Evolutionary conservation across 495 filamentous ascomycete species (phyloP), one percentile per base, ranked within the genome.

Genomic region (Penicillium odoratum): DNA sequence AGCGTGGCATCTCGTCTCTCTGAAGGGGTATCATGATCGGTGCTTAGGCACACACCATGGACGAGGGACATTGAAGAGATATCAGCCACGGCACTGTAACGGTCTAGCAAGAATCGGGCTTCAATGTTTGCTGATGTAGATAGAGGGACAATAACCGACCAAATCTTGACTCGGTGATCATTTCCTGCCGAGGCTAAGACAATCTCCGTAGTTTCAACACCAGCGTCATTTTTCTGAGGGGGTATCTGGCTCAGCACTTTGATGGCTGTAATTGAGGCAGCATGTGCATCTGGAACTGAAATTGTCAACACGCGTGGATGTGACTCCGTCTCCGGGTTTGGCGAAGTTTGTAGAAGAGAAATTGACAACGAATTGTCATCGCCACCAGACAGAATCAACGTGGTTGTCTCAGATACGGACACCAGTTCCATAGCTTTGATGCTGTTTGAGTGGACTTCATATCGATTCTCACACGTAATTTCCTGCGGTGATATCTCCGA

Each of bases 351-450:
- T 44, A 85, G 55, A 29, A 81, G 72, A 1, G 85, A 80, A 9
- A 93, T 63, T 0, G 80, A 82, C 0, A 96, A 63, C 4, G 88
- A 86, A 61, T 92, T 92, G 63, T 96, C 93, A 60, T 97, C 93
- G 5, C 93, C 90, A 15, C 89, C 91, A 0, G 89, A 88, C n/a
- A 87, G 67, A 16, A 93, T 58, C 8, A 93, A 34, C 30, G 75
- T 79, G 3, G 54, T 47, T 0, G 58, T 59, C n/a, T 61, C 65
- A 1, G 66, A 74, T 1, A 70, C 52, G 3, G 63, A 55, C 3
- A 78, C 58, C 11, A 74, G 29, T 5, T 79, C 67, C 28, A 85
- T 50, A 3, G 77, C 71, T 69, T 92, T 92, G 64, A 94, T 80
- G 49, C 86, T 84, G 70, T 80, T 93, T 59, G 93, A 90, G 61